Evolutionary conservation across 495 filamentous ascomycete species (phyloP).

Genomic region (Aspergillus cristatus): DNA sequence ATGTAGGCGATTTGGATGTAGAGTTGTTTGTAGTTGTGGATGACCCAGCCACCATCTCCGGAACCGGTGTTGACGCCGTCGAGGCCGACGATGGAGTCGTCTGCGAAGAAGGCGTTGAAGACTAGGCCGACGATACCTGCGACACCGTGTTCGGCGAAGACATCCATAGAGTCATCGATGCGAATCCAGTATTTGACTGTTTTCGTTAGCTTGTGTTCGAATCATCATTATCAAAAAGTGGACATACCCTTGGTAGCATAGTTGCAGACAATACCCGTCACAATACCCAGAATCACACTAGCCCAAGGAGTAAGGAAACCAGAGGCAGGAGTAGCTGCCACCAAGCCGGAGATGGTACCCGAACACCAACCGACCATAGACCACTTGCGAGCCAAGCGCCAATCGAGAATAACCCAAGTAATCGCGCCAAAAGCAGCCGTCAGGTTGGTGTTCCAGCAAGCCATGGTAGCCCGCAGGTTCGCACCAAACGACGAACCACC

Average conservation of each 20-base stretch:
- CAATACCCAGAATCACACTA: slow-evolving; percentile 74
- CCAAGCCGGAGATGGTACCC: slow-evolving; percentile 80
- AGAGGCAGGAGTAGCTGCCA: slow-evolving; percentile 84
- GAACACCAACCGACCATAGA: slow-evolving; percentile 99
- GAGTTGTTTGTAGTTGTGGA: slow-evolving; percentile 81
- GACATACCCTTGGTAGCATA: slow-evolving; percentile 74
- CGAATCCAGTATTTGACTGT: slow-evolving; percentile 87
- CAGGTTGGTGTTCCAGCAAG: slow-evolving; percentile 94
- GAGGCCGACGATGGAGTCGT: slow-evolving; percentile 81
- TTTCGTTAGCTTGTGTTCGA: slow-evolving; percentile 18
- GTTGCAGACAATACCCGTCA: slow-evolving; percentile 81
- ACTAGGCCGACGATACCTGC: slow-evolving; percentile 88
- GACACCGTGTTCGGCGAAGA: slow-evolving; percentile 95
- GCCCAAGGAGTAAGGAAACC: slow-evolving; percentile 87
- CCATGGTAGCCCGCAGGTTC: slow-evolving; percentile 90
- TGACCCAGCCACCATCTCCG: slow-evolving; percentile 68
- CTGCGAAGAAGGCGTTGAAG: slow-evolving; percentile 87
- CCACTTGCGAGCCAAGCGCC: slow-evolving; percentile 92
- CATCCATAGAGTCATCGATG: slow-evolving; percentile 96
- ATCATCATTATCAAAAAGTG: no score
- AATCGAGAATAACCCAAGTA: slow-evolving; percentile 90
- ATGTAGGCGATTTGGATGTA: slow-evolving; percentile 92
- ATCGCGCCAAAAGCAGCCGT: slow-evolving; percentile 82
- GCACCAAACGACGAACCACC: slow-evolving; percentile 95
- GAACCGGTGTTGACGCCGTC: slow-evolving; percentile 83